Evolutionary conservation across 2,329 filamentous ascomycete species (phyloP).

Genomic region (Hymenoscyphus scutula): DNA sequence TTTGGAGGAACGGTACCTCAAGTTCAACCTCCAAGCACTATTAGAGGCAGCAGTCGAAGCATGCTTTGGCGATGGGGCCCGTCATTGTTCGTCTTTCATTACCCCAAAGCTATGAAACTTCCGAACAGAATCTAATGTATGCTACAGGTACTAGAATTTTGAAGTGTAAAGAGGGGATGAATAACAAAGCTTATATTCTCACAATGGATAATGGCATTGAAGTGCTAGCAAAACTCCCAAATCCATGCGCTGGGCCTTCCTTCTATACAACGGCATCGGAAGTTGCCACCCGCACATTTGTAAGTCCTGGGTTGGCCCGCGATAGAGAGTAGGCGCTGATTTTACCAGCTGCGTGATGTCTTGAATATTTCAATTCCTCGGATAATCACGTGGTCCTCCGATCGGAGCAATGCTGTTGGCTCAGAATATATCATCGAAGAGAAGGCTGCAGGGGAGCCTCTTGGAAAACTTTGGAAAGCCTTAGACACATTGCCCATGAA

Average conservation of each 20-base stretch:
- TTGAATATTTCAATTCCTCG: conserved; percentile 20
- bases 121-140: neutral
- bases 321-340: neutral
- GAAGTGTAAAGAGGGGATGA: conserved; percentile 31
- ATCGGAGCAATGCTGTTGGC: conserved; percentile 17
- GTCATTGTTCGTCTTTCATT: conserved; percentile 9
- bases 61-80: conserved; percentile 13
- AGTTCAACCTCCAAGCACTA: conserved; percentile 16
- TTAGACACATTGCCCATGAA: too few relatives aligned
- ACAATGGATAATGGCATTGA: conserved; percentile 29
- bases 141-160: conserved; percentile 16
- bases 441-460: conserved; percentile 14
- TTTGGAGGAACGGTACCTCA: conserved; percentile 17
- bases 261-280: conserved; percentile 22
- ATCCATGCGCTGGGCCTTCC: conserved; percentile 19
- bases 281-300: conserved; percentile 25
- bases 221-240: conserved; percentile 24
- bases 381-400: conserved; percentile 20
- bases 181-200: conserved; percentile 32
- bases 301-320: conserved; percentile 2
- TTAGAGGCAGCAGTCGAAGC: conserved; percentile 11
- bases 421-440: conserved; percentile 23
- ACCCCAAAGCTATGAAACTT: too few relatives aligned
- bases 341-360: conserved; percentile 17
- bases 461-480: too few relatives aligned